phyloP scores from a whole-genome alignment of 2,329 filamentous ascomycete genomes.

The Curvularia eragrostidis region DNA sequence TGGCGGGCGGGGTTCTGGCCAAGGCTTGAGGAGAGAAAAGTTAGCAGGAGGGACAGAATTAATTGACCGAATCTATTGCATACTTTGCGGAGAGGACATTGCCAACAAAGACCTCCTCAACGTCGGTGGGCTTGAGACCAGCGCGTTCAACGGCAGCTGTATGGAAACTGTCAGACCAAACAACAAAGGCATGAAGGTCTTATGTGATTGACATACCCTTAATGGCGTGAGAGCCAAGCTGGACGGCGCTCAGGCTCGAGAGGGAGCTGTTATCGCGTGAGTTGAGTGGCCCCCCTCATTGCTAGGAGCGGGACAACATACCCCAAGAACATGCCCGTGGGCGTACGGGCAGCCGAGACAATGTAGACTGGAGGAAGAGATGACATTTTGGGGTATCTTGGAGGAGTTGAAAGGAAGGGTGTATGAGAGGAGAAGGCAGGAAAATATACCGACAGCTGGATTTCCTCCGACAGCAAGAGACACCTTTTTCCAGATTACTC shows the following conservation, averaged over 20 bases:
- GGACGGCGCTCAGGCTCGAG: constrained; percentile 81
- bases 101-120: constrained; percentile 97
- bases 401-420: constrained; percentile 5
- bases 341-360: constrained; percentile 88
- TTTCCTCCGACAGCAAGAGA: constrained; percentile 12
- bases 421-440: constrained; percentile 13
- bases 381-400: constrained; percentile 66
- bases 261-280: constrained; percentile 70
- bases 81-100: constrained; percentile 98
- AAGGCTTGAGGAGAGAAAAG: constrained; percentile 64
- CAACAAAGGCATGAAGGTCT: constrained; percentile 8
- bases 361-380: constrained; percentile 91
- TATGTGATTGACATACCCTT: constrained; percentile 67
- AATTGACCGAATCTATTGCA: constrained; percentile 28
- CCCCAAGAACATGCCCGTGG: constrained; percentile 94
- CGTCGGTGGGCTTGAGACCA: constrained; percentile 83
- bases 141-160: constrained; percentile 82
- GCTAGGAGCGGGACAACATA: constrained; percentile 53
- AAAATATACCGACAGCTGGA: not conserved
- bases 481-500: constrained; percentile 28
- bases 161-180: constrained; percentile 23
- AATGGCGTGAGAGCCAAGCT: constrained; percentile 90
- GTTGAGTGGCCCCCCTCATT: constrained; percentile 34
- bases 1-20: constrained; percentile 97
- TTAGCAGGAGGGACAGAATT: constrained; percentile 6